Base-by-base conservation (phyloP, 148 eudicot genomes). In the Rhododendron ovatum region DNA sequence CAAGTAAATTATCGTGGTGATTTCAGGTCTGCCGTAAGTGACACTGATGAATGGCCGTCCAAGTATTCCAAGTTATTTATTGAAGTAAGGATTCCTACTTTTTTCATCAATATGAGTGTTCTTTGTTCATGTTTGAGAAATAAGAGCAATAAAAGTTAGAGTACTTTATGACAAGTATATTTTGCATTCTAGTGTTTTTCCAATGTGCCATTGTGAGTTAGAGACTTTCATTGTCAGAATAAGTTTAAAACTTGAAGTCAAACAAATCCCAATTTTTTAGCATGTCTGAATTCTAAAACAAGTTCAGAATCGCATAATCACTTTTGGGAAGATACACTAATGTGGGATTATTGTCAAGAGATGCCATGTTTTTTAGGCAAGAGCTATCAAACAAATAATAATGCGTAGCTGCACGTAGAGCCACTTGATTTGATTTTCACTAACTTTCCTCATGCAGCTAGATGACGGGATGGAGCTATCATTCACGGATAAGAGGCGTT, bases 401-500 rank as follows among this genome's bases (percentile, higher is more conserved):
- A 14, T 71, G 26, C 0, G 6, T 11, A 55, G 78, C 24, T 4
- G 24, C 9, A 0, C 6, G 61, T 17, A 55, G 61, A 0, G 33
- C 57, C 47, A 63, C 18, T 50, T 86, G 61, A 82, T 73, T 71
- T 18, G 22, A 55, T 69, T 55, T 20, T 82, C 57, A 41, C 18
- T 43, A 45, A 39, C 47, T 71, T 51, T 75, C 39, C 51, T 77
- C 84, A 22, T 91, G 88, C 93, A 97, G 99, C 92, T 97, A 82
- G 87, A 95, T 89, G 99, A 95, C 91, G 99, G 99, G 67, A 75
- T 97, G 91, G 99, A 95, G 93, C 83, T 97, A 47, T 94, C 99
- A 61, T 97, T 97, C 90, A 97, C 99, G 47, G 99, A 97, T 88
- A 95, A 95, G 96, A 94, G 98, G 88, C 94, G 98, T 85, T 97